These are phyloP conservation scores for Xylaria sp. DNA, from an alignment of 2,329 filamentous ascomycete genomes.

Conservation along the genomic window DNA sequence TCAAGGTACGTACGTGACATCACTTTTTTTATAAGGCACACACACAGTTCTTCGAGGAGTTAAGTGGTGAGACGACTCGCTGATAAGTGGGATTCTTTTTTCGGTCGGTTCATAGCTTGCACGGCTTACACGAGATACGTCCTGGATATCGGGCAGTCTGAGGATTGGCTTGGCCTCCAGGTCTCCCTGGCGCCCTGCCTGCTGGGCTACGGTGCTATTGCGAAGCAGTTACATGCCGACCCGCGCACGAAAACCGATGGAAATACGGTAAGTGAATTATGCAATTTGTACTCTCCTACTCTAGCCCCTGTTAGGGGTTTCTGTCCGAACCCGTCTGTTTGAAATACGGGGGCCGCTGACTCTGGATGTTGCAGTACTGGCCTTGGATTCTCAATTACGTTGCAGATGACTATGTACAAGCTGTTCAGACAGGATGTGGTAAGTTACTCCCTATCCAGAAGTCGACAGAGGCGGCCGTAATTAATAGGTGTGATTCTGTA, in stretches of 20 bases:
- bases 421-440: constrained; percentile 77
- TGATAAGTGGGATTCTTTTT: neutral
- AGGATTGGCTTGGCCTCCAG: constrained; percentile 89
- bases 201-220: constrained; percentile 87
- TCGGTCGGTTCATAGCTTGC: constrained; percentile 49
- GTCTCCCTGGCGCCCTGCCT: constrained; percentile 86
- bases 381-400: constrained; percentile 92
- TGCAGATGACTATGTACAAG: constrained; percentile 79
- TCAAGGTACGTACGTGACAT: constrained; percentile 63
- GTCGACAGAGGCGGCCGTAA: neutral
- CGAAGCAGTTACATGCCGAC: constrained; percentile 73
- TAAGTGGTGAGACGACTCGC: neutral
- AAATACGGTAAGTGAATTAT: constrained; percentile 58
- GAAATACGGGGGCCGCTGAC: constrained; percentile 8
- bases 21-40: neutral
- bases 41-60: neutral
- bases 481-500: constrained; percentile 46
- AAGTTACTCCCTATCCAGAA: constrained; percentile 50
- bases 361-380: constrained; percentile 68
- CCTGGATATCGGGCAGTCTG: constrained; percentile 85
- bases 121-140: constrained; percentile 84
- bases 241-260: constrained; percentile 68
- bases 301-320: neutral
- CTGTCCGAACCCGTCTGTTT: too few relatives aligned
- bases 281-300: neutral